phyloP scores from a whole-genome alignment of 2,329 filamentous ascomycete genomes.

The Trichoderma sp. region DNA sequence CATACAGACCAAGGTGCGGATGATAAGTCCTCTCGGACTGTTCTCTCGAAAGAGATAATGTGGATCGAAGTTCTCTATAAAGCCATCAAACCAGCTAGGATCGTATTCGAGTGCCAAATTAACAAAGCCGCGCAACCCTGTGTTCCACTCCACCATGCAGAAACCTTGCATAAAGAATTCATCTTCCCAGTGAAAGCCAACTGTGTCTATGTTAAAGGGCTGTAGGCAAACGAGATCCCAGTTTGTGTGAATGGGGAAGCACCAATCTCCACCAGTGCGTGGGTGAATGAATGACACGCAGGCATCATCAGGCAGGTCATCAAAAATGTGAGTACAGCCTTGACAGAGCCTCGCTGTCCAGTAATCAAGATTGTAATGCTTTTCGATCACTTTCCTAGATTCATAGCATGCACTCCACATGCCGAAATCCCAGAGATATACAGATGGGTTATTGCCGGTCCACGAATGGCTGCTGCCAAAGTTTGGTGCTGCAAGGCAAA shows the following conservation, averaged over 20 bases:
- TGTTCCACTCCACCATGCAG: neutral
- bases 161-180: neutral
- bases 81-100: neutral
- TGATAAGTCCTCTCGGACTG: neutral
- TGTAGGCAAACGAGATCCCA: neutral
- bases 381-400: neutral
- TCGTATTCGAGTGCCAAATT: constrained; percentile 7
- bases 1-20: neutral
- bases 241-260: neutral
- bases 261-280: neutral
- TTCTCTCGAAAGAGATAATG: neutral
- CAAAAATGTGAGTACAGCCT: neutral
- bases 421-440: constrained; percentile 13
- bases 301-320: neutral
- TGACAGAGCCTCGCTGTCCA: neutral
- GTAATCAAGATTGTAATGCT: neutral
- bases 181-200: neutral
- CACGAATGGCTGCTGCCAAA: neutral
- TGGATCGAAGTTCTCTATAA: neutral
- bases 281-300: neutral
- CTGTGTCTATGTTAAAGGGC: neutral
- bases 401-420: constrained; percentile 7
- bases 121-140: neutral
- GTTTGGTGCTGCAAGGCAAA: neutral
- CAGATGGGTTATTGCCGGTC: constrained; percentile 3